Conservation (phyloP, 108 stramenopile species). For the Schizochytrium sp. region DNA sequence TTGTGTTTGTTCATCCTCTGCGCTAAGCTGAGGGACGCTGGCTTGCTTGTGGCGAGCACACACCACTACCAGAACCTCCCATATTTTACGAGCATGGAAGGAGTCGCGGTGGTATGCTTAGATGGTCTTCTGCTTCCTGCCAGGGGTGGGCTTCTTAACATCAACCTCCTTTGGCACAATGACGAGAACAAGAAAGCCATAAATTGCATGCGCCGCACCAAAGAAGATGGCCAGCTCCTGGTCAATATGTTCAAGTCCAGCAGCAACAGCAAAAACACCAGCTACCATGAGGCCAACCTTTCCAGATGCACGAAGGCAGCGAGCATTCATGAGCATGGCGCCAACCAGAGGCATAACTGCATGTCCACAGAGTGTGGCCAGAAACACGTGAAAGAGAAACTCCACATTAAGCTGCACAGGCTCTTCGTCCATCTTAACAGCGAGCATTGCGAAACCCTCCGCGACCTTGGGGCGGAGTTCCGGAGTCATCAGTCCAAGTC, state of each 20-base stretch:
- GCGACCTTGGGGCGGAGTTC: neutral
- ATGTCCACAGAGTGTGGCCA: neutral
- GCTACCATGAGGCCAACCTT: neutral
- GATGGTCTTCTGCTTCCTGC: neutral
- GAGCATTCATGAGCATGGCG: neutral
- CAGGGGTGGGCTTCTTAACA: neutral
- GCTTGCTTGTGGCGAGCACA: too few species aligned
- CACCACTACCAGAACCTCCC: too few species aligned
- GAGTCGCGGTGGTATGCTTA: neutral
- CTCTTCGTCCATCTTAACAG: neutral
- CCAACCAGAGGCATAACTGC: neutral
- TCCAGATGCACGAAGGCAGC: slow-evolving; percentile 12
- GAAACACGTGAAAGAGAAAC: neutral
- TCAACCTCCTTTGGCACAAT: neutral
- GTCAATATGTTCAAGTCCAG: neutral
- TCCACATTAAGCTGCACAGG: neutral
- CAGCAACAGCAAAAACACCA: neutral
- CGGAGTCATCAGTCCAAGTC: neutral
- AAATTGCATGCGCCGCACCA: neutral
- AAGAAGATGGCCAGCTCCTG: neutral
- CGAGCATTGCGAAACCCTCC: neutral
- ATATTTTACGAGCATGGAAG: neutral
- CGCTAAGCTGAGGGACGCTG: neutral
- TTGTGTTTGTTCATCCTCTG: neutral
- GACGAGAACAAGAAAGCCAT: neutral